Conservation (phyloP, 2,329 filamentous ascomycete species). For the Peltaster fructicola region DNA sequence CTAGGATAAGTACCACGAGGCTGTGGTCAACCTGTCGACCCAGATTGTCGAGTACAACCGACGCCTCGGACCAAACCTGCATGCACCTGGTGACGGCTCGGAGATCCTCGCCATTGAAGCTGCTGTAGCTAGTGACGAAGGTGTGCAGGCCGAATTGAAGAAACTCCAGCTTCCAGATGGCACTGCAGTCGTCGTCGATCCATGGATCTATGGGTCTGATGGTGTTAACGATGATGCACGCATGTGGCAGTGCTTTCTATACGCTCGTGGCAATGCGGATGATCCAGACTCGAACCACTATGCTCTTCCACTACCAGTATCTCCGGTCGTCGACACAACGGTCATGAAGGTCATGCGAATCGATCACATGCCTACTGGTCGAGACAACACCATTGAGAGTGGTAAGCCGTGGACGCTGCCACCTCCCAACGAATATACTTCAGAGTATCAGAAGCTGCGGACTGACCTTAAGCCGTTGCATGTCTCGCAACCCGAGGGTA, state of each 20-base stretch:
- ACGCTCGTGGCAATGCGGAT: conserved; percentile 43
- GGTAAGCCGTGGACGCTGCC: conserved; percentile 40
- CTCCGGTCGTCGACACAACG: conserved; percentile 46
- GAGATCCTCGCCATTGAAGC: conserved; percentile 43
- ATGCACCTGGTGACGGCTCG: conserved; percentile 41
- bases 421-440: conserved; percentile 47
- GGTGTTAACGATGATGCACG: conserved; percentile 30
- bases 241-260: conserved; percentile 47
- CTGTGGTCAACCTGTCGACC: conserved; percentile 35
- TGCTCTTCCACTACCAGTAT: conserved; percentile 48
- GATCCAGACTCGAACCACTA: conserved; percentile 53
- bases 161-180: conserved; percentile 42
- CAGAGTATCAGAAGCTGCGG: conserved; percentile 31
- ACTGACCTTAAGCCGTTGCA: conserved; percentile 47
- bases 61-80: conserved; percentile 38
- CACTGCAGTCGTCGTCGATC: conserved; percentile 37
- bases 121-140: conserved; percentile 35
- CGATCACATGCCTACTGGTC: conserved; percentile 50
- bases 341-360: conserved; percentile 50
- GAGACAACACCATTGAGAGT: conserved; percentile 39
- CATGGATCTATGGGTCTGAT: conserved; percentile 20
- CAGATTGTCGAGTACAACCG: conserved; percentile 38
- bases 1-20: conserved; percentile 46
- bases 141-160: conserved; percentile 39
- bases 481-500: conserved; percentile 52